phyloP scores from a whole-genome alignment of 768 basidiomycete genomes.

The Agaricus blazei region DNA sequence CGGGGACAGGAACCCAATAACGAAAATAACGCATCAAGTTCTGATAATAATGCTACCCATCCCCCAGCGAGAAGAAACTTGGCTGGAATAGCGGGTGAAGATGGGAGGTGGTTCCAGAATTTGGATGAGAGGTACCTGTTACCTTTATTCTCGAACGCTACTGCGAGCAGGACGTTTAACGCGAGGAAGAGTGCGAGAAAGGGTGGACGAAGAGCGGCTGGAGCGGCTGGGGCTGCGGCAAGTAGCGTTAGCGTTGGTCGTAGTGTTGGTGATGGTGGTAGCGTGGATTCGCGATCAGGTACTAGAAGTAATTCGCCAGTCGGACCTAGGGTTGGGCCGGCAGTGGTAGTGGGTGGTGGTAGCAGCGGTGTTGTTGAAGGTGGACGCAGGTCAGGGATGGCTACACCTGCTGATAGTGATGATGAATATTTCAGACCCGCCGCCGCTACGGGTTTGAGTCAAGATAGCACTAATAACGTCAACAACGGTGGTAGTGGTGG shows the following conservation, averaged over 20 bases:
- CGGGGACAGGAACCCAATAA: background rate
- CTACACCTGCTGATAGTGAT: conserved; percentile 35
- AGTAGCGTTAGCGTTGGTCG: too few relatives aligned
- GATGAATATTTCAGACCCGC: conserved; percentile 24
- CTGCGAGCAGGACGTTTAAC: conserved; percentile 82
- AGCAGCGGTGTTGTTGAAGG: background rate
- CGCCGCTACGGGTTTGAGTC: conserved; percentile 40
- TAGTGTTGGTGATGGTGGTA: conserved; percentile 6
- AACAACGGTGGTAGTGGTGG: background rate
- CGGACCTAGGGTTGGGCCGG: background rate
- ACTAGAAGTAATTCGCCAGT: conserved; percentile 6
- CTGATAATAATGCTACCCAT: conserved; percentile 5
- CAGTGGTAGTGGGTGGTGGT: too few relatives aligned
- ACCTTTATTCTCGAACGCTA: conserved; percentile 89
- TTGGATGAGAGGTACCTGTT: conserved; percentile 93
- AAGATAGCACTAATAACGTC: conserved; percentile 13
- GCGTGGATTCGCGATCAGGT: background rate
- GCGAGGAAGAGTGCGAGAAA: conserved; percentile 61
- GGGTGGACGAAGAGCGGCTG: conserved; percentile 27
- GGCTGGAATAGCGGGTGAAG: conserved; percentile 39
- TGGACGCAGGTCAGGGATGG: conserved; percentile 21
- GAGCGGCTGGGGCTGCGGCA: too few relatives aligned
- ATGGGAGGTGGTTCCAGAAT: conserved; percentile 94
- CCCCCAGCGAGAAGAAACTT: conserved; percentile 17
- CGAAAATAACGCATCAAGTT: conserved; percentile 2